phyloP scores from a whole-genome alignment of 352 stramenopile species.

The Phytophthora colocasiae region DNA sequence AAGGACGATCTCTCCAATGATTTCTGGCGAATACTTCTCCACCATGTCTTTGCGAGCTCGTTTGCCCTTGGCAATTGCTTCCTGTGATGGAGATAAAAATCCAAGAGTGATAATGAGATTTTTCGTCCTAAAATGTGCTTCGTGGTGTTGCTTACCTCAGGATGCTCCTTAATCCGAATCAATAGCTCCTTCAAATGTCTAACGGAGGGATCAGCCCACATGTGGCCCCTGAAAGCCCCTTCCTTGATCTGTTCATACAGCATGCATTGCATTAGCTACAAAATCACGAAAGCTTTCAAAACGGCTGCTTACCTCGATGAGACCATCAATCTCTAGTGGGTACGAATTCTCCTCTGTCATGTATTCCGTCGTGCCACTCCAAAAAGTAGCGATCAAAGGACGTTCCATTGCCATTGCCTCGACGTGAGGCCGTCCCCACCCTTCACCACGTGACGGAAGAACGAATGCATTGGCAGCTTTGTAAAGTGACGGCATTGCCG shows the following conservation, averaged over 20 bases:
- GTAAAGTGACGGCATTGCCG: constrained; percentile 70
- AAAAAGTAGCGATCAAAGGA: constrained; percentile 93
- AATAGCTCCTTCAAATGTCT: constrained; percentile 78
- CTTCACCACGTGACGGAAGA: constrained; percentile 92
- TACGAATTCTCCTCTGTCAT: constrained; percentile 91
- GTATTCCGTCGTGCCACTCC: constrained; percentile 91
- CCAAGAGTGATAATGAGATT: neutral
- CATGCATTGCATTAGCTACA: neutral
- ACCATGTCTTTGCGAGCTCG: constrained; percentile 86
- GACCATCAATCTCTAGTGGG: constrained; percentile 78
- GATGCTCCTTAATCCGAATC: constrained; percentile 57
- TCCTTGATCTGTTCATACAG: constrained; percentile 64
- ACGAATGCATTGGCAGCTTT: constrained; percentile 87
- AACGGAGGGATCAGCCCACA: constrained; percentile 88
- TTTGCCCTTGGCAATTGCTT: constrained; percentile 71
- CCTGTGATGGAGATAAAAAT: constrained; percentile 28
- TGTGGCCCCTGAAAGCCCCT: constrained; percentile 80
- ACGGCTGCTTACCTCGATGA: constrained; percentile 58
- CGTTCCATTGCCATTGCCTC: constrained; percentile 94
- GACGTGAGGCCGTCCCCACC: constrained; percentile 93
- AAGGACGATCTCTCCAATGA: constrained; percentile 78
- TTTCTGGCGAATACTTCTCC: constrained; percentile 76
- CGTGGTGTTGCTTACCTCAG: constrained; percentile 44
- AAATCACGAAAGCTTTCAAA: neutral
- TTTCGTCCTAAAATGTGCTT: too few relatives aligned